Base-by-base conservation (phyloP, 768 basidiomycete genomes). In the Tulasnella sp. region DNA sequence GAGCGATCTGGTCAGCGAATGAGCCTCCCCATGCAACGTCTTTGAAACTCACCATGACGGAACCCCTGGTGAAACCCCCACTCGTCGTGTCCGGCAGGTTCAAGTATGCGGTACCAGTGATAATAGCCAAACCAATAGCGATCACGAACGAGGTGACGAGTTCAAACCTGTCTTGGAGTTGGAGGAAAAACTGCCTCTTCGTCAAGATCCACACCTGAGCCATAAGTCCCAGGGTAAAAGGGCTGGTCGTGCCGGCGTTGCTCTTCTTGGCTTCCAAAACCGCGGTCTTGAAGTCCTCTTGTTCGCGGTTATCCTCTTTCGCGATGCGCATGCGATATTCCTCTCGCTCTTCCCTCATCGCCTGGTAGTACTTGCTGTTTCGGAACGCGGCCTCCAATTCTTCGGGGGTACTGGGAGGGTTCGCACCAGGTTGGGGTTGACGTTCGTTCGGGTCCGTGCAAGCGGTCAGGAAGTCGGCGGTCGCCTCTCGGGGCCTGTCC, bases 1-100 rank as follows among this genome's bases (percentile, higher is more conserved):
- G 15, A 1, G 9, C 19, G 17, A 22, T 22, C 8, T 3, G 80
- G 39, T 80, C 80, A 67, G 67, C 11, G 1, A 2, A 31, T 31
- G 67, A 5, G 4, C 22, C 3, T 15, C 22, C 29, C 67, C 25
- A 2, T 67, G 22, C 17, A 1, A 1, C 31, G 19, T 12, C 17
- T 15, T 31, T 83, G 83, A n/a, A n/a, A 76, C 85, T 81, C 81
- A 96, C 95, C 72, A 96, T 87, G 38, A 94, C 89, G 83, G 92
- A 87, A 67, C 93, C 93, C 78, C 94, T 89, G 37, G 94, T 94
- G 83, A 97, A 97, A 0, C 91, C 93, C 38, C 95, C 95, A 58
- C 87, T 86, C 6, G 94, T 88, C 0, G 91, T 90, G 15, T 86
- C 80, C 1, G 93, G 92, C 70, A 91, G 86, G 70, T 91, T 88